Percentiles rank a stretch among this genome's conserved stretches.
Evolutionary conservation across 108 stramenopile species (phyloP).

Genomic region (Stephanodiscus minutulus): DNA sequence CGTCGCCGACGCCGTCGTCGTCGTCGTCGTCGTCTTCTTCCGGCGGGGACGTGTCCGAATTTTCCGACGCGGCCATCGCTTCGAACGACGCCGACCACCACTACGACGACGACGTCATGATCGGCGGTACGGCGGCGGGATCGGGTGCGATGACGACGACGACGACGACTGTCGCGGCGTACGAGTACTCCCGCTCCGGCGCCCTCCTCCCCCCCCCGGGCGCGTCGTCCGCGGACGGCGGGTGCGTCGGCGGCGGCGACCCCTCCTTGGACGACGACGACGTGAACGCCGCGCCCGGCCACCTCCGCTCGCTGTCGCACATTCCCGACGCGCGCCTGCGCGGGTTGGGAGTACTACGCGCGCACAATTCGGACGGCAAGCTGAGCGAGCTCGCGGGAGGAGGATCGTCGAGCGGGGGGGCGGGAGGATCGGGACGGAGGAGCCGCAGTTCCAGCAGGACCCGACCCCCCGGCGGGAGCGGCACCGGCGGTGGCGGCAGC

Average conservation of each 20-base stretch:
- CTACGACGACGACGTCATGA: too few relatives aligned
- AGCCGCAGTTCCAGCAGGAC: slow-evolving; percentile 16
- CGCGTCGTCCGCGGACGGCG: neutral
- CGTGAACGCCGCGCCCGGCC: slow-evolving; percentile 36
- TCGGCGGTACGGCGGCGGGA: neutral
- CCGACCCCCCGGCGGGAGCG: neutral
- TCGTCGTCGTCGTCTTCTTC: neutral
- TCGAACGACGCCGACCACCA: neutral
- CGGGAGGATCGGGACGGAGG: neutral
- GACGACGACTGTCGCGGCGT: too few relatives aligned
- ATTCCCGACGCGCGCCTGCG: slow-evolving; percentile 14
- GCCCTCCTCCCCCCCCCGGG: too few relatives aligned
- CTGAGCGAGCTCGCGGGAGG: neutral
- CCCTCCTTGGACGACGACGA: slow-evolving; percentile 26
- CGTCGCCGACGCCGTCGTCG: neutral
- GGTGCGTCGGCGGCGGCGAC: neutral
- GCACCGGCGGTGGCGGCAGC: neutral
- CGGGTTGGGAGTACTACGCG: slow-evolving; percentile 1
- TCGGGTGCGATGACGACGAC: too few relatives aligned
- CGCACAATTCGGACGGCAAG: slow-evolving; percentile 12
- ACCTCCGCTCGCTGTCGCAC: slow-evolving; percentile 31
- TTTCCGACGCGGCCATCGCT: neutral
- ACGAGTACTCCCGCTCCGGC: too few relatives aligned
- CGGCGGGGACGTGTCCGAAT: neutral
- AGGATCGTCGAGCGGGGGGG: neutral